Conservation (phyloP, 345 rosid species). For the Tarenaya hassleriana region DNA sequence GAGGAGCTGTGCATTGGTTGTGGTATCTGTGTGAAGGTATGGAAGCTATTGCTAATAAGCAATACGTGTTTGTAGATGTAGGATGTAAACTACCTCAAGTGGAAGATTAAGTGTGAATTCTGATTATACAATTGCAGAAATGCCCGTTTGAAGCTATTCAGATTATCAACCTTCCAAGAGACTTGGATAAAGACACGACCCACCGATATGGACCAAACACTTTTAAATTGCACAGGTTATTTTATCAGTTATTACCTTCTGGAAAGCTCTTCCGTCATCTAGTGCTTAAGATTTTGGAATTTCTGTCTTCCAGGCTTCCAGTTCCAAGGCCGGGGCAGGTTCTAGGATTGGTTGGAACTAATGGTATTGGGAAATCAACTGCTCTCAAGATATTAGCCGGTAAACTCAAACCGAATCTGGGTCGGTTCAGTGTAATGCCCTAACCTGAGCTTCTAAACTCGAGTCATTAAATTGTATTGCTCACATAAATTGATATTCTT, state of each 20-base stretch:
- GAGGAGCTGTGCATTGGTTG: constrained; percentile 99
- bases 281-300: constrained; percentile 21
- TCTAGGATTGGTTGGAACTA: constrained; percentile 98
- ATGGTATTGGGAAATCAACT: constrained; percentile 97
- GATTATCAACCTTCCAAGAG: constrained; percentile 93
- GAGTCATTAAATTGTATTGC: constrained; percentile 11
- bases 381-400: constrained; percentile 96
- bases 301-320: constrained; percentile 61
- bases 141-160: constrained; percentile 98
- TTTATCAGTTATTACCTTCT: not conserved
- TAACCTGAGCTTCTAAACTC: constrained; percentile 9
- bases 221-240: constrained; percentile 86
- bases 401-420: constrained; percentile 93
- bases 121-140: constrained; percentile 47
- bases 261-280: not conserved
- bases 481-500: constrained; percentile 5
- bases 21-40: constrained; percentile 94
- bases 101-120: not conserved
- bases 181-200: constrained; percentile 88
- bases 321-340: constrained; percentile 99
- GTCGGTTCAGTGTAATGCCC: constrained; percentile 66
- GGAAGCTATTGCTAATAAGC: constrained; percentile 5
- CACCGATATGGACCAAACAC: constrained; percentile 97
- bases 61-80: constrained; percentile 3
- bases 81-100: not conserved